Conservation (phyloP, 805 yeast genomes). For the Debaryomyces hansenii region DNA sequence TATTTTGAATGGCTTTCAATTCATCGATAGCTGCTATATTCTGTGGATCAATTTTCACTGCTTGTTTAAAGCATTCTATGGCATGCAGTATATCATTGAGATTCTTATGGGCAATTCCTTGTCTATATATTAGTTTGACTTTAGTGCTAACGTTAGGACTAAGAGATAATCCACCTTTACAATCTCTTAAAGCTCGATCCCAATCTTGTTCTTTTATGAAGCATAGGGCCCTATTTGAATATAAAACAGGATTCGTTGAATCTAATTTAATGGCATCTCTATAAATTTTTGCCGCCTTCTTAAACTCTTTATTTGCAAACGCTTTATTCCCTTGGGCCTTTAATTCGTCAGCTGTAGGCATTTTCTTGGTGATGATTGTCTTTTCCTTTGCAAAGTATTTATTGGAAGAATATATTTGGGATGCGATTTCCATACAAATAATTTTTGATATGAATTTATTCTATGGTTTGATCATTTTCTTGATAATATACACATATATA, state of each 20-base stretch:
- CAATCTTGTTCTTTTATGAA: constrained; percentile 51
- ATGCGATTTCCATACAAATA: not conserved
- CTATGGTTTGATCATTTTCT: not conserved
- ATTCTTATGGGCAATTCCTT: constrained; percentile 41
- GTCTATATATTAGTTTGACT: constrained; percentile 54
- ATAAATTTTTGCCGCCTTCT: constrained; percentile 54
- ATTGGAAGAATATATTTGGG: not conserved
- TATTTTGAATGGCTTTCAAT: constrained; percentile 15
- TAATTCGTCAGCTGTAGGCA: constrained; percentile 25
- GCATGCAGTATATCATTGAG: constrained; percentile 25
- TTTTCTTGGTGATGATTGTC: not conserved
- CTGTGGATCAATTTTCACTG: constrained; percentile 40
- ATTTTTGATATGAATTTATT: not conserved
- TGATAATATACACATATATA: constrained; percentile 5
- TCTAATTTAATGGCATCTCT: constrained; percentile 53
- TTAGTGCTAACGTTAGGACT: constrained; percentile 29
- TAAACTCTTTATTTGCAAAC: constrained; percentile 45
- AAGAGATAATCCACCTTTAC: constrained; percentile 47
- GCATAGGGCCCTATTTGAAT: constrained; percentile 72
- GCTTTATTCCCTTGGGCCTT: constrained; percentile 54
- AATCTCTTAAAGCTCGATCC: constrained; percentile 49
- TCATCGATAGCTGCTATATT: constrained; percentile 42
- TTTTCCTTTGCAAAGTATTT: not conserved
- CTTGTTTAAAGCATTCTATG: constrained; percentile 28
- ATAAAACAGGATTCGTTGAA: constrained; percentile 52